A percentile compares a stretch with the other conserved stretches of the same genome.
Evolutionary conservation across 169 alveolate genomes (phyloP).

Genomic region (Eimeria necatrix): DNA sequence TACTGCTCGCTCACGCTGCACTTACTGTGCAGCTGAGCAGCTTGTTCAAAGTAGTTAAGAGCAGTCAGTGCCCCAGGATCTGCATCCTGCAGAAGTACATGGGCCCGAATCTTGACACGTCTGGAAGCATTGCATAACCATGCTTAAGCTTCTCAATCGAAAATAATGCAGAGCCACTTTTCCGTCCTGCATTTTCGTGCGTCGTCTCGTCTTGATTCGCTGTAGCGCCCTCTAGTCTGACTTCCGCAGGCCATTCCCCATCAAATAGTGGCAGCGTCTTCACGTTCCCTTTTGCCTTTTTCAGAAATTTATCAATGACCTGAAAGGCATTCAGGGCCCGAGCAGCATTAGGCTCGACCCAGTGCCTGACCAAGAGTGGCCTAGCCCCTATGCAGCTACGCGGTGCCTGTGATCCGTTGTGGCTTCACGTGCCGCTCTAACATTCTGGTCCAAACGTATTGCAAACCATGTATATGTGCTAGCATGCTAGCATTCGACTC

Average conservation of each 20-base stretch:
- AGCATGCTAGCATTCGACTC: too few species aligned
- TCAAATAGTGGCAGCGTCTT: slow-evolving; percentile 51
- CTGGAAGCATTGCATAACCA: slow-evolving; percentile 73
- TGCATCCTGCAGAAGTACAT: slow-evolving; percentile 74
- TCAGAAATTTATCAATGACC: slow-evolving; percentile 66
- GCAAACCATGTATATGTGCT: too few species aligned
- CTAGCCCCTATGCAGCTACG: too few species aligned
- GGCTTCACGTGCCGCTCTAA: too few species aligned
- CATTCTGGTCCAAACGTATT: too few species aligned
- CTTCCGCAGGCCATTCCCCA: slow-evolving; percentile 75
- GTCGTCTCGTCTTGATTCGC: not conserved
- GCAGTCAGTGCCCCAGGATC: slow-evolving; percentile 12
- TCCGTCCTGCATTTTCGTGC: not conserved
- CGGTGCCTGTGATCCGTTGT: too few species aligned
- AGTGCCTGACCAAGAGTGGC: too few species aligned
- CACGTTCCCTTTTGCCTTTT: slow-evolving; percentile 41
- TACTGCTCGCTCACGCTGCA: too few species aligned
- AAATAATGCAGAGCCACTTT: not conserved
- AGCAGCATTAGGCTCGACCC: not conserved
- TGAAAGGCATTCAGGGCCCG: not conserved
- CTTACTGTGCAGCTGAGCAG: not conserved
- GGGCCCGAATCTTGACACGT: slow-evolving; percentile 66
- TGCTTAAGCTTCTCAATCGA: slow-evolving; percentile 29
- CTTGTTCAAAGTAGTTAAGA: not conserved
- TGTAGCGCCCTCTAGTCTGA: not conserved